A percentile compares a stretch with the other conserved stretches of the same genome.
These are phyloP conservation scores for Daldinia caldariorum DNA, from an alignment of 495 filamentous ascomycete species.

Conservation along the genomic window DNA sequence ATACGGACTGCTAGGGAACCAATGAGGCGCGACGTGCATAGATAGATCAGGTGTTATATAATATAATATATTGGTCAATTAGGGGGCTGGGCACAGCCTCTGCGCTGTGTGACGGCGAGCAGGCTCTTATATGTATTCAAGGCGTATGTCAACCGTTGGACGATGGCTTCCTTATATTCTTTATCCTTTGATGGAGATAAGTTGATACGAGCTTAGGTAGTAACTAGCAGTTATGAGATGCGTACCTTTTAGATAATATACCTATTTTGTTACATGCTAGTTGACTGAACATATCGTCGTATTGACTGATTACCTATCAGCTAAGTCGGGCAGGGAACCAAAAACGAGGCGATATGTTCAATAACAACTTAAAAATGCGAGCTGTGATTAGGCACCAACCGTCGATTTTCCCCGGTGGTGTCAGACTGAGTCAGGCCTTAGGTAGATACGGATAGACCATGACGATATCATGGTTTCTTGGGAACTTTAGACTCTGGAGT, in stretches of 20 bases:
- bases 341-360: constrained; percentile 1
- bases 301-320: constrained; percentile 9
- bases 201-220: too few relatives aligned
- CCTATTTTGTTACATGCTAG: neutral
- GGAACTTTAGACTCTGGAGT: neutral
- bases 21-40: constrained; percentile 1
- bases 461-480: constrained; percentile 4
- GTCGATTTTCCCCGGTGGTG: neutral
- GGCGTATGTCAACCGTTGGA: too few relatives aligned
- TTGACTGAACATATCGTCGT: neutral
- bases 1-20: neutral
- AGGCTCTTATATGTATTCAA: constrained; percentile 1
- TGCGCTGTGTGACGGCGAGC: constrained; percentile 9
- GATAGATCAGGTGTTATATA: neutral
- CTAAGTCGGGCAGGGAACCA: neutral
- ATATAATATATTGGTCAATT: constrained; percentile 8
- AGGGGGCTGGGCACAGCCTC: constrained; percentile 9
- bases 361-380: neutral
- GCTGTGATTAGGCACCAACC: constrained; percentile 6
- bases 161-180: too few relatives aligned
- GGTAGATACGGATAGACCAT: neutral
- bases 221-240: too few relatives aligned
- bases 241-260: too few relatives aligned
- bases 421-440: constrained; percentile 20
- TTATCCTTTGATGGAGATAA: too few relatives aligned